Evolutionary conservation across 805 yeast genomes (phyloP).

Genomic region (Teunomyces pallodes): DNA sequence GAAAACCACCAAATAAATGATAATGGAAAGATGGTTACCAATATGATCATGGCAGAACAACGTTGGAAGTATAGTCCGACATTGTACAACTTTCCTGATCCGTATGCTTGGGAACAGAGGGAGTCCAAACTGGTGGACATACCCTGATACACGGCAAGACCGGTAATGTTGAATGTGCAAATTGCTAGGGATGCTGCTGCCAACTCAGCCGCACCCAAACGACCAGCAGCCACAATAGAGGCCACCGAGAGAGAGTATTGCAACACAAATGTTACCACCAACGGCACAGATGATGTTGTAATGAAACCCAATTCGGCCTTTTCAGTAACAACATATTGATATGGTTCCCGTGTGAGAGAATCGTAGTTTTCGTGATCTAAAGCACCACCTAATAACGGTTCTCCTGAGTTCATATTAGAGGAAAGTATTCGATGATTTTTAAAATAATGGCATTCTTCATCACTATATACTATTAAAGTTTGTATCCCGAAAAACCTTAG

Average conservation of each 20-base stretch:
- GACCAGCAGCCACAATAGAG: constrained; percentile 23
- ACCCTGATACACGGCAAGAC: constrained; percentile 26
- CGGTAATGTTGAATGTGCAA: constrained; percentile 26
- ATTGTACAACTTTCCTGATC: constrained; percentile 17
- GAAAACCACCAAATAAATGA: constrained; percentile 54
- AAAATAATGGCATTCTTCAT: neutral
- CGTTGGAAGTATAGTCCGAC: constrained; percentile 29
- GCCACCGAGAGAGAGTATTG: constrained; percentile 23
- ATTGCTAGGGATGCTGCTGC: constrained; percentile 27
- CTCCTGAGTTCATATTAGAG: constrained; percentile 23
- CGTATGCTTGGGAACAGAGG: constrained; percentile 28
- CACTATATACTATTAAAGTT: neutral
- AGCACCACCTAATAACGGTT: constrained; percentile 21
- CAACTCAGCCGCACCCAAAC: constrained; percentile 22
- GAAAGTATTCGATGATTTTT: neutral
- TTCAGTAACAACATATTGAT: constrained; percentile 1
- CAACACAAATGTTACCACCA: constrained; percentile 23
- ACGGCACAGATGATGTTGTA: constrained; percentile 18
- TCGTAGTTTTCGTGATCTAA: constrained; percentile 18
- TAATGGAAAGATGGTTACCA: constrained; percentile 15
- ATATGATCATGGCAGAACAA: constrained; percentile 21
- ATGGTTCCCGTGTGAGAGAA: constrained; percentile 10
- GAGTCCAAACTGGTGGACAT: constrained; percentile 28
- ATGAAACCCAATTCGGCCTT: constrained; percentile 12
- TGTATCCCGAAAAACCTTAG: neutral